Base-by-base conservation (phyloP, 2,329 filamentous ascomycete genomes). In the Teratosphaeria zuluensis region DNA sequence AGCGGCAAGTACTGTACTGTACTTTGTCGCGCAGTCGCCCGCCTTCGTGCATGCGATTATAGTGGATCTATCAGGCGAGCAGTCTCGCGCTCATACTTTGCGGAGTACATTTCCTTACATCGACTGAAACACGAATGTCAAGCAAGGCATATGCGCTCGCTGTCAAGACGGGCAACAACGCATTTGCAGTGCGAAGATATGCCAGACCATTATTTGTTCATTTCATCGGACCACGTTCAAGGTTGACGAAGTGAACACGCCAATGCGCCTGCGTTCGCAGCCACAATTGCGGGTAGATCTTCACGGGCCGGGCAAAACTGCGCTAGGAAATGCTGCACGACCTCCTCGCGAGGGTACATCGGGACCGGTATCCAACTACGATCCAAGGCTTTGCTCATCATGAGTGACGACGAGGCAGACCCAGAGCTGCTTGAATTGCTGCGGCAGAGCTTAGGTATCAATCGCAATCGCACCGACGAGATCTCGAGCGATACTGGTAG, bases 341-440 rank as follows among this genome's bases (percentile, higher is more conserved):
- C 33, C 14, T 35, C 33, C 8, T 9, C 33, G 33, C 9, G 33
- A 35, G 14, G 14, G 33, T 35, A 35, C 9, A 11, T 11, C 33
- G 2, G 8, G 33, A 3, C 9, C 33, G 14, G 8, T 35, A 14
- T 35, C 14, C 24, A 28, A 28, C 2, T 19, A 16, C n/a, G 42
- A 19, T 46, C 42, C 6, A 7, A 16, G 7, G 14, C 42, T 19
- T n/a, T 6, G 52, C 21, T 28, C 28, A 54, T 31, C 9, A 95
- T 95, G 89, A 95, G 90, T 53, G 91, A 96, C 77, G 90, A 95
- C 74, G 92, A 96, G 73, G 86, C 87, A 54, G 92, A 96, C 70
- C 87, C 83, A 48, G 92, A 96, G 75, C 84, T 97, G 53, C 80
- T 96, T 21, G 90, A 86, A 65, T 85, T 96, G 21, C 82, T 97